phyloP scores from a whole-genome alignment of 441 rosid species.

The Hura crepitans region DNA sequence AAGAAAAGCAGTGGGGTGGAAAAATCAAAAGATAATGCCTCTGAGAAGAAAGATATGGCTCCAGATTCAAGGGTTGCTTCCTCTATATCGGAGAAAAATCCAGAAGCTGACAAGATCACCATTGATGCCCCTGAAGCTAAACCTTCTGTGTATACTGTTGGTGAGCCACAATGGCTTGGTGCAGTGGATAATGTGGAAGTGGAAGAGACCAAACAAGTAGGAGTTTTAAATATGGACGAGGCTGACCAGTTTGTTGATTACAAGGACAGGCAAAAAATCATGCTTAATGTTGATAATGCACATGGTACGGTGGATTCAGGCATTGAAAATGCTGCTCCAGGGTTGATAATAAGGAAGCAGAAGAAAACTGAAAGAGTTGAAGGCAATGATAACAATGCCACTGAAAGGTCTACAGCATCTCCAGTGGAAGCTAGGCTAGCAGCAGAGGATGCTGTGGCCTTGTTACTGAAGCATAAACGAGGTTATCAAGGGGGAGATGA shows the following conservation, averaged over 20 bases:
- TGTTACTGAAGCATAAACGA: conserved; percentile 71
- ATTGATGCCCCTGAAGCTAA: conserved; percentile 38
- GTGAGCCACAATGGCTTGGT: conserved; percentile 95
- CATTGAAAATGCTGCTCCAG: conserved; percentile 58
- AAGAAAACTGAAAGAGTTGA: conserved; percentile 45
- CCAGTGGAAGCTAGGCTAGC: conserved; percentile 43
- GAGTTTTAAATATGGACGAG: conserved; percentile 35
- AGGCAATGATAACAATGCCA: conserved; percentile 26
- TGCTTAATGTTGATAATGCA: conserved; percentile 28
- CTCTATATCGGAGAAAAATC: conserved; percentile 29
- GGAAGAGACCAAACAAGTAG: conserved; percentile 41
- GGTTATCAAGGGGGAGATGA: conserved; percentile 55
- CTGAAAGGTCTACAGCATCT: conserved; percentile 34
- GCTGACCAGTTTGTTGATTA: conserved; percentile 72
- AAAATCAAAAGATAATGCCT: conserved; percentile 34
- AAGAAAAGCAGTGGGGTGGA: conserved; percentile 28
- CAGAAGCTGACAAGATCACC: conserved; percentile 38
- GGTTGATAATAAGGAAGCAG: conserved; percentile 78
- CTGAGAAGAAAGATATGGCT: conserved; percentile 31
- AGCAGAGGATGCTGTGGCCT: conserved; percentile 84
- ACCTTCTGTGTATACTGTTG: conserved; percentile 44
- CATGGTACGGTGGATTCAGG: conserved; percentile 26
- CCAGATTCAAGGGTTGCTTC: conserved; percentile 23
- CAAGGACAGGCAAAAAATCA: conserved; percentile 66
- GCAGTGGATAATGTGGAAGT: conserved; percentile 52